These are phyloP conservation scores for Trichoderma reesei DNA, from an alignment of 495 filamentous ascomycete genomes.

Conservation along the genomic window DNA sequence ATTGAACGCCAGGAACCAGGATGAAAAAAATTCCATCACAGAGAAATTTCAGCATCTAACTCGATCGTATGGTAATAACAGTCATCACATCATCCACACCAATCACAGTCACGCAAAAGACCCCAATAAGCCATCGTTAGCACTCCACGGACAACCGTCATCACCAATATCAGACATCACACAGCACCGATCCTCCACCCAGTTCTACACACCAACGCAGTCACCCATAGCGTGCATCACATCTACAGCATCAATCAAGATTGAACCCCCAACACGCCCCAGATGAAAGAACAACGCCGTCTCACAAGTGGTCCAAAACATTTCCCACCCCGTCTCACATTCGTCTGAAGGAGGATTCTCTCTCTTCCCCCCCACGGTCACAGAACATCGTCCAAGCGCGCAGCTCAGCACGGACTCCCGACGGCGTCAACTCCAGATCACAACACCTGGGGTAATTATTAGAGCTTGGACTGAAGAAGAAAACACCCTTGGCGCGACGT, in stretches of 20 bases:
- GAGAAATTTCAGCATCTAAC: too few relatives aligned
- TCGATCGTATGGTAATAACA: too few relatives aligned
- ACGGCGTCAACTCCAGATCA: neutral
- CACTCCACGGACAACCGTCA: too few relatives aligned
- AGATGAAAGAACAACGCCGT: neutral
- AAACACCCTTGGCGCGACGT: neutral
- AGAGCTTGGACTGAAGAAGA: neutral
- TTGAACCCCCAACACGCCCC: too few relatives aligned
- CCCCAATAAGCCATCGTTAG: too few relatives aligned
- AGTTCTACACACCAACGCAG: neutral
- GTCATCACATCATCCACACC: too few relatives aligned
- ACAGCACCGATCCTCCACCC: neutral
- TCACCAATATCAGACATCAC: neutral
- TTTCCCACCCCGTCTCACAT: too few relatives aligned
- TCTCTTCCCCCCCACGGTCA: neutral
- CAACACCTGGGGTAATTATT: neutral
- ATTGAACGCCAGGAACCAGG: too few relatives aligned
- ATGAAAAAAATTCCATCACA: too few relatives aligned
- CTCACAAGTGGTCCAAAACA: neutral
- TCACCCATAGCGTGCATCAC: neutral
- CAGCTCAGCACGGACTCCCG: neutral
- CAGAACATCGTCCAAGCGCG: neutral
- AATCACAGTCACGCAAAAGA: too few relatives aligned
- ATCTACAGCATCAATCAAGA: too few relatives aligned
- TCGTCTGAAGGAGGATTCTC: neutral